A percentile compares a stretch with the other conserved stretches of the same genome.
These are phyloP conservation scores for Byssochlamys sp. DNA, from an alignment of 2,329 filamentous ascomycete genomes.

Conservation along the genomic window DNA sequence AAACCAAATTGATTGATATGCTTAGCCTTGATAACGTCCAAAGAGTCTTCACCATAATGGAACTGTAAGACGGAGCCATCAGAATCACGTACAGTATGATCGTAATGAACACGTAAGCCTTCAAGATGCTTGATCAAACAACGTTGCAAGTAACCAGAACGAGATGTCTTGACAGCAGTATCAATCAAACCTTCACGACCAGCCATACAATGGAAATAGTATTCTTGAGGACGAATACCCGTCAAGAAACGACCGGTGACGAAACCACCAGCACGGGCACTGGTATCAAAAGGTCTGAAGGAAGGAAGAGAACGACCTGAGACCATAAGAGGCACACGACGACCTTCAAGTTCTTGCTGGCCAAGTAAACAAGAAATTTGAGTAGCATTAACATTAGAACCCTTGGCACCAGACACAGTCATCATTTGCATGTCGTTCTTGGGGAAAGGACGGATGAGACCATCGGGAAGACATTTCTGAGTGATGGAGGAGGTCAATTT, in stretches of 20 bases:
- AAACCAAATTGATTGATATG: conserved; percentile 87
- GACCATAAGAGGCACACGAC: conserved; percentile 91
- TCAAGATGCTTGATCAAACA: conserved; percentile 99
- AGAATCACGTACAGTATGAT: conserved; percentile 84
- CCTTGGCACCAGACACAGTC: conserved; percentile 94
- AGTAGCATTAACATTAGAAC: conserved; percentile 84
- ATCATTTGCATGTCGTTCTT: conserved; percentile 98
- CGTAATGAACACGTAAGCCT: conserved; percentile 81
- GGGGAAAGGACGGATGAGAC: conserved; percentile 83
- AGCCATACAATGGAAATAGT: conserved; percentile 99
- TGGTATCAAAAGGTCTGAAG: conserved; percentile 83
- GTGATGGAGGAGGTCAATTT: conserved; percentile 71
- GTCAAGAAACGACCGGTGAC: conserved; percentile 95
- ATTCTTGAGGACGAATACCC: conserved; percentile 91
- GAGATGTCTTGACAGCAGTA: conserved; percentile 95
- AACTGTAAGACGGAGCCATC: conserved; percentile 93
- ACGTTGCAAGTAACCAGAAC: conserved; percentile 89
- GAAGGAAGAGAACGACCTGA: conserved; percentile 93
- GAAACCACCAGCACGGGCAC: conserved; percentile 85
- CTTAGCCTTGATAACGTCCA: conserved; percentile 88
- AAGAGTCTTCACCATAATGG: conserved; percentile 87
- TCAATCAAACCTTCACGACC: conserved; percentile 96
- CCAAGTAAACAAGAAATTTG: conserved; percentile 95
- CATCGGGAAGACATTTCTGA: conserved; percentile 64
- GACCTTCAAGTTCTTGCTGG: conserved; percentile 89